Percentiles rank a stretch among this genome's conserved stretches.
These are phyloP conservation scores for Sisymbrium irio DNA, from an alignment of 345 rosid species.

Conservation along the genomic window DNA sequence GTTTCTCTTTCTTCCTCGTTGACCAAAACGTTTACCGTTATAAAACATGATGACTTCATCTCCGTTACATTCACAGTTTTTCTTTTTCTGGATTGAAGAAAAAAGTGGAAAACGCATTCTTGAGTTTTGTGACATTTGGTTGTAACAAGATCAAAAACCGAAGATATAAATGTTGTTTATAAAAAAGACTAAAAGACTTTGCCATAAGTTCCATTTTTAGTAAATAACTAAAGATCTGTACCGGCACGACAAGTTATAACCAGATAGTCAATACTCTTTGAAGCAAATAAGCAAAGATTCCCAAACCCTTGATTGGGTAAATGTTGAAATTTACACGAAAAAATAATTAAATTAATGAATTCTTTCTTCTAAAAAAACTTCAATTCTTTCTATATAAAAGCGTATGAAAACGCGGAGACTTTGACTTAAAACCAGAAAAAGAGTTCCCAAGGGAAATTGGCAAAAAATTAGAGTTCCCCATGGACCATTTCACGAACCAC, in stretches of 20 bases:
- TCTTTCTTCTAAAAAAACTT: neutral
- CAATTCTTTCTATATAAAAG: neutral
- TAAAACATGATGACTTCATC: slow-evolving; percentile 20
- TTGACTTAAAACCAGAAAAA: slow-evolving; percentile 22
- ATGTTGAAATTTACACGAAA: neutral
- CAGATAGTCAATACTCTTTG: neutral
- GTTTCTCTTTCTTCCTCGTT: slow-evolving; percentile 14
- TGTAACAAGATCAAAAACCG: neutral
- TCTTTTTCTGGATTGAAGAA: neutral
- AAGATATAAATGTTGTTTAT: too few relatives aligned
- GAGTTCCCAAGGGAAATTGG: neutral
- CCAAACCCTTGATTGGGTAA: neutral
- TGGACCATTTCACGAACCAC: slow-evolving; percentile 14
- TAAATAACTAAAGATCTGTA: neutral
- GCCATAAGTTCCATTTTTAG: neutral
- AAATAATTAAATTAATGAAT: neutral
- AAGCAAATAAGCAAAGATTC: neutral
- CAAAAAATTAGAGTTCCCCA: neutral
- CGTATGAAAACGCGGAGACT: slow-evolving; percentile 16
- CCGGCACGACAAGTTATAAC: neutral
- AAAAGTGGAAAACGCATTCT: neutral
- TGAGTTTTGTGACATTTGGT: too few relatives aligned
- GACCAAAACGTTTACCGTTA: slow-evolving; percentile 26
- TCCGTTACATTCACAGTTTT: slow-evolving; percentile 15
- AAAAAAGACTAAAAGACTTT: neutral